These are phyloP conservation scores for Aspergillus novofumigatus DNA, from an alignment of 2,329 filamentous ascomycete genomes.

Conservation along the genomic window DNA sequence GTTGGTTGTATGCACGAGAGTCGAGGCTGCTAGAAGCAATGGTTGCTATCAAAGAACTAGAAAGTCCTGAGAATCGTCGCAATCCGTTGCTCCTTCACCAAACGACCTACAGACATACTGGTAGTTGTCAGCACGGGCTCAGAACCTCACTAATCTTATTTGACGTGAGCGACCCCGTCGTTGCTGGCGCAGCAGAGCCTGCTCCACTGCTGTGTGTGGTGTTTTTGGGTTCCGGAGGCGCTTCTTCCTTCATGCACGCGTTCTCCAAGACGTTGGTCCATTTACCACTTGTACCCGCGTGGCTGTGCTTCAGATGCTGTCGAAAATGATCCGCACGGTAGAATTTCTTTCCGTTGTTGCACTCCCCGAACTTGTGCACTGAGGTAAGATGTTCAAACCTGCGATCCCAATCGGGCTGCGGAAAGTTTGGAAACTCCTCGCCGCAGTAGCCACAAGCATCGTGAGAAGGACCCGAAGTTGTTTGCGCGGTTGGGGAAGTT, in stretches of 20 bases:
- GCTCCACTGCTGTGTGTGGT: constrained; percentile 3
- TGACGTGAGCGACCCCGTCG: constrained; percentile 17
- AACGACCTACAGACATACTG: neutral
- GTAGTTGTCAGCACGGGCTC: constrained; percentile 24
- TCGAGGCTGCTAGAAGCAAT: neutral
- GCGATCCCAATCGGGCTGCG: constrained; percentile 82
- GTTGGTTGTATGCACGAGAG: neutral
- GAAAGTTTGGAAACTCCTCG: constrained; percentile 72
- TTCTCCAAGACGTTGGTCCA: constrained; percentile 99
- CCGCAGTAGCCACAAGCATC: constrained; percentile 96
- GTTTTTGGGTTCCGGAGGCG: constrained; percentile 28
- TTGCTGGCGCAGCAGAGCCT: constrained; percentile 3
- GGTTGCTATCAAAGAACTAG: neutral
- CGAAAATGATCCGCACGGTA: constrained; percentile 96
- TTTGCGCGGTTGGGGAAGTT: constrained; percentile 42
- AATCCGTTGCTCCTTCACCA: neutral
- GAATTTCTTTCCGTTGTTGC: constrained; percentile 98
- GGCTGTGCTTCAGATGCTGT: constrained; percentile 96
- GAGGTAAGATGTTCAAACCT: constrained; percentile 83
- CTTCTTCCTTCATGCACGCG: constrained; percentile 90
- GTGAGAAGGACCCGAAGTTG: constrained; percentile 32
- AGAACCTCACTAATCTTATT: constrained; percentile 30
- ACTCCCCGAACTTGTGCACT: constrained; percentile 94
- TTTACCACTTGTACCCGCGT: constrained; percentile 91
- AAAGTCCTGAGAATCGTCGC: neutral